Evolutionary conservation across 805 yeast species (phyloP), one percentile per base, ranked within the genome.

Genomic region (Metschnikowia lachancei): DNA sequence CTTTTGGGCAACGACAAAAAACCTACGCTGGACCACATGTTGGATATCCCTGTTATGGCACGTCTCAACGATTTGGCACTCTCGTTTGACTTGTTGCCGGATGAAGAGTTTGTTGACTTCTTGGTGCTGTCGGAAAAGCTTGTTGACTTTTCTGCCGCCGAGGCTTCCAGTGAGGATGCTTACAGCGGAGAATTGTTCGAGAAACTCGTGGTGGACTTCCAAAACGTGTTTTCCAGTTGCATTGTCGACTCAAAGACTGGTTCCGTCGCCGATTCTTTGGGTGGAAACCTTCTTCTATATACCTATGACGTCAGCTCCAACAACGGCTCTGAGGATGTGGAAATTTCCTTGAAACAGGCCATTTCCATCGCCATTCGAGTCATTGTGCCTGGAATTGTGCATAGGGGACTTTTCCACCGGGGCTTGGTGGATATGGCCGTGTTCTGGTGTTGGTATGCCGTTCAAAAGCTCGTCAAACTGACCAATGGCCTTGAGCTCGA

Each of bases 21-120:
- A 36, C 32, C 41, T 53, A 59, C 33, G 46, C 56, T 41, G 50
- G 65, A 19, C 34, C 30, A 17, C 31, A 41, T 19, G 18, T 58
- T 43, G 53, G 54, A 36, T 53, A 56, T 26, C 20, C 51, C 54
- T 0, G 66, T 59, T 5, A 29, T 52, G 47, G 68, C 51, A 38
- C 63, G 67, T 46, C 59, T 47, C 22, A 52, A 53, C 34, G 68
- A 61, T 44, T 67, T 89, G 49, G 76, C 85, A 0, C 58, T 72
- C 28, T 80, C 94, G 3, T 78, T 77, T 63, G 98, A 91, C 63
- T 58, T 88, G 42, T 80, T 83, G 43, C 65, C 82, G 11, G 65
- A 64, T n/a, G 56, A 57, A 1, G 63, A 64, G 18, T 74, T 83
- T 36, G 50, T 54, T 2, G 53, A 66, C 57, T 57, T 58, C 72